Conservation (phyloP, 2,329 filamentous ascomycete genomes). For the Nectriaceae sp. region DNA sequence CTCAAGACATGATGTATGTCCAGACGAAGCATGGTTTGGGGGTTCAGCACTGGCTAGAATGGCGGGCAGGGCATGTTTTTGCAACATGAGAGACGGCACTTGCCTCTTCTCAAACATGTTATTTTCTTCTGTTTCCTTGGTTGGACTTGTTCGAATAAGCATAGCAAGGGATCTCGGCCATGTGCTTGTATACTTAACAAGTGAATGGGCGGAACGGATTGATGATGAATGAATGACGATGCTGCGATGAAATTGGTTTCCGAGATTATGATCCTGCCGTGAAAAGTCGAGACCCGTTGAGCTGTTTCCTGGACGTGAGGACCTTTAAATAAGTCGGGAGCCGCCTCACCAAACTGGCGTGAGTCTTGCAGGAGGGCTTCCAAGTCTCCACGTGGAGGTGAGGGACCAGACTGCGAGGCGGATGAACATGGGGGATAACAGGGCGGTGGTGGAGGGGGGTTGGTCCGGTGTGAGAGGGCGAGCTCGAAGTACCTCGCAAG, state of each 20-base stretch:
- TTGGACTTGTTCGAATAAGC: slow-evolving; percentile 26
- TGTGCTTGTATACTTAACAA: slow-evolving; percentile 25
- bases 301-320: background rate
- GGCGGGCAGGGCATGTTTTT: slow-evolving; percentile 20
- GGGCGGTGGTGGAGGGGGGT: background rate
- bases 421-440: slow-evolving; percentile 2
- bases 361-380: background rate
- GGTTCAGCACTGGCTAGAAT: slow-evolving; percentile 31
- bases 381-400: slow-evolving; percentile 1
- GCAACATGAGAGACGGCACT: slow-evolving; percentile 21
- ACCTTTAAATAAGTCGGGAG: background rate
- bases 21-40: slow-evolving; percentile 24
- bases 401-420: slow-evolving; percentile 1
- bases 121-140: slow-evolving; percentile 20
- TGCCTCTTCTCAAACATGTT: slow-evolving; percentile 18
- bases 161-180: slow-evolving; percentile 22
- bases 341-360: background rate
- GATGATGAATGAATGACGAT: slow-evolving; percentile 35
- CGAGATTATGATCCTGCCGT: slow-evolving; percentile 8
- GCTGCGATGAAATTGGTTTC: slow-evolving; percentile 27
- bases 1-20: slow-evolving; percentile 26
- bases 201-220: slow-evolving; percentile 26
- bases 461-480: background rate
- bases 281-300: background rate
- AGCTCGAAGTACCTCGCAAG: background rate